These are phyloP conservation scores for Eucalyptus polybractea DNA, from an alignment of 345 rosid species.

Conservation along the genomic window DNA sequence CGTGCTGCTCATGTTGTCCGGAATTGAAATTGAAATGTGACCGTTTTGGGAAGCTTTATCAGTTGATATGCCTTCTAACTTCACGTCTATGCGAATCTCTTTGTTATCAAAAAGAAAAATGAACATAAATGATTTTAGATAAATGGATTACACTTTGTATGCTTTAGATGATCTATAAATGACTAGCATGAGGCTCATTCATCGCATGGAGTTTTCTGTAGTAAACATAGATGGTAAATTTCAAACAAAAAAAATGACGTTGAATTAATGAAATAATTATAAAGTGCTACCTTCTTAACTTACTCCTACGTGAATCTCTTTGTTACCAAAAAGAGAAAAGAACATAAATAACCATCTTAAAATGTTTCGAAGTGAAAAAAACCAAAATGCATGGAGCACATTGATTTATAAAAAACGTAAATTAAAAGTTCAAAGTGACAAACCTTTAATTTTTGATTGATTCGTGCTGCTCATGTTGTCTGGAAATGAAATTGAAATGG, in stretches of 20 bases:
- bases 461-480: too few species aligned
- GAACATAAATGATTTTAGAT: not conserved
- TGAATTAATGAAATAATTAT: too few species aligned
- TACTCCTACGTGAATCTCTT: not conserved
- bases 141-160: not conserved
- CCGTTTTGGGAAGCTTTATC: not conserved
- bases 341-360: too few species aligned
- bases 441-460: too few species aligned
- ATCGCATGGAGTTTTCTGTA: not conserved
- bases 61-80: not conserved
- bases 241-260: rapidly evolving
- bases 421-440: too few species aligned
- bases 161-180: not conserved
- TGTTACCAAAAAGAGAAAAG: too few species aligned
- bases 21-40: too few species aligned
- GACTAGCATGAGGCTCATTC: not conserved
- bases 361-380: too few species aligned
- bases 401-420: too few species aligned
- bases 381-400: too few species aligned
- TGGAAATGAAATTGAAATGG: too few species aligned
- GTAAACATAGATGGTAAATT: not conserved
- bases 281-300: not conserved
- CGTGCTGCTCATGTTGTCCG: too few species aligned
- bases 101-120: not conserved
- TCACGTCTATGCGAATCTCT: rapidly evolving